These are phyloP conservation scores for Aspergillus sp. DNA, from an alignment of 2,329 filamentous ascomycete species.

Conservation along the genomic window DNA sequence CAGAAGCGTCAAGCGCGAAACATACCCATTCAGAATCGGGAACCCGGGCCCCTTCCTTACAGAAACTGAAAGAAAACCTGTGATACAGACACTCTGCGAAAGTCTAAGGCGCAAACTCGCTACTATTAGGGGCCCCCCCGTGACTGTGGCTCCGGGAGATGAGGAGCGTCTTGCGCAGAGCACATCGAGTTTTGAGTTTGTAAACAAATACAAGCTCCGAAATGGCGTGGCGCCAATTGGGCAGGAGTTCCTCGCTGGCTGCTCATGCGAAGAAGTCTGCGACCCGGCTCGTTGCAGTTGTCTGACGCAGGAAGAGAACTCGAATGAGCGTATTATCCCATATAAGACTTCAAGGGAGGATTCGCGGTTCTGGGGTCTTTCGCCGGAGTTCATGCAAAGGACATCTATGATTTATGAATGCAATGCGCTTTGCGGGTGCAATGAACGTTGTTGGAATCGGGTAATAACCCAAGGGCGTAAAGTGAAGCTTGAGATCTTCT, in stretches of 20 bases:
- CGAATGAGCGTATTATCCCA: conserved; percentile 34
- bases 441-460: conserved; percentile 44
- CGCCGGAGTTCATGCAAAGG: conserved; percentile 35
- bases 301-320: conserved; percentile 35
- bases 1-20: conserved; percentile 20
- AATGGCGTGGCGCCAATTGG: conserved; percentile 34
- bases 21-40: conserved; percentile 17
- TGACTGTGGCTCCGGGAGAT: conserved; percentile 28
- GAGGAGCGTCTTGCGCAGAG: conserved; percentile 29
- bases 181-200: conserved; percentile 44
- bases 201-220: conserved; percentile 41
- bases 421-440: conserved; percentile 43
- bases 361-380: conserved; percentile 30
- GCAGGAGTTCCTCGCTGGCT: conserved; percentile 39
- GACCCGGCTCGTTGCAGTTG: conserved; percentile 34
- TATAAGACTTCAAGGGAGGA: conserved; percentile 31
- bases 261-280: conserved; percentile 35
- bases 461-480: conserved; percentile 47
- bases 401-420: conserved; percentile 49
- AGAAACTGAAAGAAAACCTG: neutral
- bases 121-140: conserved; percentile 33
- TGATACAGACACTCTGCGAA: conserved; percentile 19
- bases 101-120: conserved; percentile 31
- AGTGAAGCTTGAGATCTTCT: conserved; percentile 48
- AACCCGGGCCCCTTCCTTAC: conserved; percentile 16